Base-by-base conservation (phyloP, 2,329 filamentous ascomycete species). In the Huntiella decipiens region DNA sequence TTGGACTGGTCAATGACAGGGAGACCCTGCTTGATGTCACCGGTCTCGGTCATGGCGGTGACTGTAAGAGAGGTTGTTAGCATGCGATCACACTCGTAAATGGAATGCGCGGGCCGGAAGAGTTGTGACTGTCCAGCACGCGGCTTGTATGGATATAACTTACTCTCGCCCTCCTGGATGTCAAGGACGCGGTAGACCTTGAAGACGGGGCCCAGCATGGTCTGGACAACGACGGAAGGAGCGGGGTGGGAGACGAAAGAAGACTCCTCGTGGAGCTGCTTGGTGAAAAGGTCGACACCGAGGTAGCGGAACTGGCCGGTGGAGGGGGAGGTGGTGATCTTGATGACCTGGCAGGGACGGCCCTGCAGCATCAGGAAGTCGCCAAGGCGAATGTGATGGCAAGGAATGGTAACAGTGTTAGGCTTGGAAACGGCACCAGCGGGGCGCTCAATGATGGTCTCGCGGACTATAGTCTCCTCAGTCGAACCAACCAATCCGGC, bases 141-240 rank as follows among this genome's bases (percentile, higher is more conserved):
- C 17, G 17, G 11, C 5, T 8, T 31, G 19, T n/a, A 12, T 6
- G n/a, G 2, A 8, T 34, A 38, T 39, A 32, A 51, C 51, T 51
- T 52, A 52, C 51, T 48, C 58, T 79, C 57, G 57, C 74, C 87
- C 55, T 93, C 83, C 65, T 86, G 79, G 56, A 98, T 81, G 72
- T 98, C 91, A 52, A 98, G 81, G 62, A 98, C 88, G 61, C 91
- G 87, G 81, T 98, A 98, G 76, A 96, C 91, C 85, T 96, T 96
- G 85, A 96, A 95, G 71, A 96, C 79, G 53, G 91, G 91, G 58
- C 88, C 91, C 55, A 93, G 82, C 86, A 98, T 96, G 71, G 88
- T 96, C 81, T 98, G 91, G 59, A 98, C 88, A 53, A 96, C 78
- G 51, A 98, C 91, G 56, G 84, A 94, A 56, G 88, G 88, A 55